Conservation (phyloP, 202 grass and related monocot species). For the Digitaria exilis region DNA sequence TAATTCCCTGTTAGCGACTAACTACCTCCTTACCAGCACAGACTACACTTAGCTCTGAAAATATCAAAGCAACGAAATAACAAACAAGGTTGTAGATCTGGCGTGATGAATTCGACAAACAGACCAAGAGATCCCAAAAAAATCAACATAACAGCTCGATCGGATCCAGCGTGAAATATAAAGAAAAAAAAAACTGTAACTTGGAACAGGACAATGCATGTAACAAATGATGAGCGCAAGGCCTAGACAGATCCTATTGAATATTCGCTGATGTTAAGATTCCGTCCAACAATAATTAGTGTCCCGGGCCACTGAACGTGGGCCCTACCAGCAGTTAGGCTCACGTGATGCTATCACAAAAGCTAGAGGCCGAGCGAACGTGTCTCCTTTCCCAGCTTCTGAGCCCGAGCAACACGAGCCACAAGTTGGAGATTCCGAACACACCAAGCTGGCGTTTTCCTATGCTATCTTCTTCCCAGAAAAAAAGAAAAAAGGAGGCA, state of each 20-base stretch:
- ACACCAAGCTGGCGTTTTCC: background rate
- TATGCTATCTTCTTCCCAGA: background rate
- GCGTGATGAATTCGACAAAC: background rate
- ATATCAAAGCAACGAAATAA: background rate
- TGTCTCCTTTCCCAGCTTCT: background rate
- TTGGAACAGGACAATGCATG: background rate
- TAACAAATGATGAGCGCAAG: background rate
- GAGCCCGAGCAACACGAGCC: constrained; percentile 27
- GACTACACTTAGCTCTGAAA: background rate
- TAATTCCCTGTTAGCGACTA: background rate
- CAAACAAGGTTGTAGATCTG: background rate
- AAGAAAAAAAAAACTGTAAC: no score
- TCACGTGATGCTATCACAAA: constrained; percentile 9
- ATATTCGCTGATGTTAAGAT: constrained; percentile 5
- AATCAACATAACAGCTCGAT: background rate
- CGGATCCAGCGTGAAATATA: background rate
- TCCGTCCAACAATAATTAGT: background rate
- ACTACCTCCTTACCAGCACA: background rate
- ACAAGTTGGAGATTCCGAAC: constrained; percentile 25
- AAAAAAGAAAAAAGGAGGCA: background rate
- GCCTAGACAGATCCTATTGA: background rate
- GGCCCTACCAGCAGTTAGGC: background rate
- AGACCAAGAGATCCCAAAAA: background rate
- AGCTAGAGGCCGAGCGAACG: background rate
- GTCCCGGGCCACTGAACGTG: background rate